Evolutionary conservation across 371 early-diverging fungal genomes (phyloP), one percentile per base, ranked within the genome.

Genomic region (Mortierella sp.): DNA sequence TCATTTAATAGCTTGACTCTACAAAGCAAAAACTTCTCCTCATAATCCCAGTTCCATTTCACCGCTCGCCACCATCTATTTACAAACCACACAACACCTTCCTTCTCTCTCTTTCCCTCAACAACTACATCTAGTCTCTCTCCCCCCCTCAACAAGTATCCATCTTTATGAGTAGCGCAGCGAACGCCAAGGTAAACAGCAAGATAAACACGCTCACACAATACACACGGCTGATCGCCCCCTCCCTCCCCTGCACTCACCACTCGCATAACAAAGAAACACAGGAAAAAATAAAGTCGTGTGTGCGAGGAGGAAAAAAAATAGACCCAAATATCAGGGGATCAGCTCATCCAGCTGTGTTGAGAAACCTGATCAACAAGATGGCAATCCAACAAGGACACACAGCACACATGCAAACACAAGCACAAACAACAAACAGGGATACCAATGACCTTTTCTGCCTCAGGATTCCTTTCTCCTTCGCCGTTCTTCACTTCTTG

Each of bases 101-200:
- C n/a, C 39, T 68, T 48, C 68, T 11, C 66, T 63, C 34, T 66
- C 67, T 47, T 47, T 26, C 44, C 61, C 26, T 11, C 61, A 26
- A 61, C 61, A 48, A 34, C 50, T 52, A 22, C 52, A 48, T 29
- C 45, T 9, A 52, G 22, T 29, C 61, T 29, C 19, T 61, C 70
- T 43, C 39, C 58, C 64, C 55, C 68, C 55, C 68, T 58, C 66
- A 64, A 66, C 66, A 73, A 73, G 61, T 61, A 61, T 34, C 73
- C 79, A 71, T 82, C 82, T 82, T 83, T 83, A 83, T 83, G 84
- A 83, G 82, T 77, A 82, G 79, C 84, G 76, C 84, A 78, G 69
- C 84, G 76, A 83, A 83, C 79, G 79, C 69, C 79, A 83, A 83
- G 84, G 84, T 83, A 83, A 75, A 48, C 26, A 26, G 22, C 34